Percentiles rank a stretch among this genome's conserved stretches.
These are phyloP conservation scores for Trametes gibbosa DNA, from an alignment of 768 basidiomycete genomes.

Conservation along the genomic window DNA sequence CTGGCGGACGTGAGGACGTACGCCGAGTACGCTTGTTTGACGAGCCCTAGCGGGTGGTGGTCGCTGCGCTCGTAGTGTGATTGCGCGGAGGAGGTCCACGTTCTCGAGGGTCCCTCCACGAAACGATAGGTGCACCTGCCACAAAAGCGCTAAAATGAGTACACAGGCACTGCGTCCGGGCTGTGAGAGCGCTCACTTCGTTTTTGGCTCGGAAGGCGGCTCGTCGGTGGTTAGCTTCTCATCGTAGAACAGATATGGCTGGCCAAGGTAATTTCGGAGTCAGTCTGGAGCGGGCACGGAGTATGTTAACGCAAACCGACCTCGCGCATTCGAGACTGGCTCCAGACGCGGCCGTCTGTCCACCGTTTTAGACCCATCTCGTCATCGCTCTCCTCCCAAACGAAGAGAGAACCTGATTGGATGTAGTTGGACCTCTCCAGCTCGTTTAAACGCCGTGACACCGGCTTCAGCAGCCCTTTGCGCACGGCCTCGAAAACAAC, in stretches of 20 bases:
- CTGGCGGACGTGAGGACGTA: conserved; percentile 49
- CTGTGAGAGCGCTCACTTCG: conserved; percentile 34
- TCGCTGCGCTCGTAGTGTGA: conserved; percentile 57
- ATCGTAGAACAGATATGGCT: conserved; percentile 73
- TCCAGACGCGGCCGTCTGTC: conserved; percentile 72
- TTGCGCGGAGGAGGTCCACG: conserved; percentile 47
- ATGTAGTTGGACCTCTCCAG: conserved; percentile 54
- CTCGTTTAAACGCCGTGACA: conserved; percentile 59
- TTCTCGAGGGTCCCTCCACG: conserved; percentile 53
- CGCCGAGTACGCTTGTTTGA: conserved; percentile 73
- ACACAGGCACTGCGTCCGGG: conserved; percentile 7
- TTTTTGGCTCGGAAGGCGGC: conserved; percentile 36
- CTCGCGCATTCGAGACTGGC: conserved; percentile 65
- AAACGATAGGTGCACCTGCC: conserved; percentile 43
- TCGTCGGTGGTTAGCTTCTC: conserved; percentile 51
- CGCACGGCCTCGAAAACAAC: conserved; percentile 65
- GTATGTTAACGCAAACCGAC: conserved; percentile 26
- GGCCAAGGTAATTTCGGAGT: conserved; percentile 10
- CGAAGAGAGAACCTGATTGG: conserved; percentile 60
- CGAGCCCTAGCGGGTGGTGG: conserved; percentile 53
- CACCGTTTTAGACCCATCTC: conserved; percentile 64
- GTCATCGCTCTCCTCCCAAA: conserved; percentile 70
- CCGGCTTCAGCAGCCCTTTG: conserved; percentile 46
- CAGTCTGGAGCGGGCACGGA: conserved; percentile 6
- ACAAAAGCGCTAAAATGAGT: conserved; percentile 21